A percentile compares a stretch with the other conserved stretches of the same genome.
Conservation (phyloP, 2,329 filamentous ascomycete species). For the Stachybotrys chartarum region DNA sequence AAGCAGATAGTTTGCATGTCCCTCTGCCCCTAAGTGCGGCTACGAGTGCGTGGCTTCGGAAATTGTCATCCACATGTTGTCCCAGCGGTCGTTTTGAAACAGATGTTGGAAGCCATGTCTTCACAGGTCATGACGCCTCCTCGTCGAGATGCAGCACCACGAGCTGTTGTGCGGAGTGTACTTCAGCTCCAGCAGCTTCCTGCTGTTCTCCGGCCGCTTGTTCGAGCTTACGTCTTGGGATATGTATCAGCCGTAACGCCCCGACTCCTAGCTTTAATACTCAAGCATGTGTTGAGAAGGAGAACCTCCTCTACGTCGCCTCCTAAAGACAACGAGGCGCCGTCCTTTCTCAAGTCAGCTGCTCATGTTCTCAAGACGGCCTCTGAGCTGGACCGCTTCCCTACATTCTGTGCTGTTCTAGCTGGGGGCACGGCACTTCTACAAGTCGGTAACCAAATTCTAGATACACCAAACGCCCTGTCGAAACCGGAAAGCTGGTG, state of each 20-base stretch:
- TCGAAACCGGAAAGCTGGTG: too few species aligned
- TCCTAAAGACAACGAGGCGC: slow-evolving; percentile 16
- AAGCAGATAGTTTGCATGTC: too few species aligned
- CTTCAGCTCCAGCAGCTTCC: slow-evolving; percentile 30
- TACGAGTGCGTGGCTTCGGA: not conserved
- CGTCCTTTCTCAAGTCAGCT: slow-evolving; percentile 23
- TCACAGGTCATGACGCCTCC: not conserved
- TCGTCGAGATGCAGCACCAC: not conserved
- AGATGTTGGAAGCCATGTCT: not conserved
- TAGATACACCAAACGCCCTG: slow-evolving; percentile 2
- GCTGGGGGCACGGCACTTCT: slow-evolving; percentile 55
- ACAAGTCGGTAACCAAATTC: slow-evolving; percentile 37
- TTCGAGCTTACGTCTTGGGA: slow-evolving; percentile 53
- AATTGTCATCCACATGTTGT: not conserved
- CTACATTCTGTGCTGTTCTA: slow-evolving; percentile 54
- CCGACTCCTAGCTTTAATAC: slow-evolving; percentile 45
- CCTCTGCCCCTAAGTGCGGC: too few species aligned
- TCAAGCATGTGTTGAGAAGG: slow-evolving; percentile 22
- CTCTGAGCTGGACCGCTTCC: slow-evolving; percentile 49
- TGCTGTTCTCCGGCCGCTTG: slow-evolving; percentile 43
- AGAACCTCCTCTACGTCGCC: slow-evolving; percentile 16
- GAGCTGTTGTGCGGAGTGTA: not conserved
- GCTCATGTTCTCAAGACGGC: slow-evolving; percentile 40
- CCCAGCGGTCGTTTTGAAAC: not conserved
- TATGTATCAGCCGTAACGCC: slow-evolving; percentile 54